Evolutionary conservation across 345 rosid species (phyloP).

Genomic region (Pistacia integerrima): DNA sequence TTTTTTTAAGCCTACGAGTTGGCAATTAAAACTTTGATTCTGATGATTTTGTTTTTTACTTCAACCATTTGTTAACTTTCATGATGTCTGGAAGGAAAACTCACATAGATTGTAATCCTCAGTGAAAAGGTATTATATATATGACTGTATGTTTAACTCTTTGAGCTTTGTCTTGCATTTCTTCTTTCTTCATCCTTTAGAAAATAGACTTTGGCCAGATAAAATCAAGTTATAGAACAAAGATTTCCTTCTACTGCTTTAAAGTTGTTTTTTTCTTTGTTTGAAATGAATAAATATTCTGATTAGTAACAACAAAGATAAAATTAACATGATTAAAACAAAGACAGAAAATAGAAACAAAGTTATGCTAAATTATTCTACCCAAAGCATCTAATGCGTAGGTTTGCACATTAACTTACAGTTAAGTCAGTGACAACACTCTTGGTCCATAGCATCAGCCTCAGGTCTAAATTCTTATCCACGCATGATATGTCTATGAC

Average conservation of each 20-base stretch:
- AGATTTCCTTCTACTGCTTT: too few species aligned
- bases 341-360: too few species aligned
- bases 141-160: neutral
- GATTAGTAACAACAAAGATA: too few species aligned
- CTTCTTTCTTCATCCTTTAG: neutral
- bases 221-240: neutral
- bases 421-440: conserved; percentile 5
- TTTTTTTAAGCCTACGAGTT: conserved; percentile 22
- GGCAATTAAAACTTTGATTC: neutral
- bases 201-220: neutral
- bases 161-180: neutral
- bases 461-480: neutral
- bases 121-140: neutral
- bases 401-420: conserved; percentile 19
- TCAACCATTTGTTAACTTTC: too few species aligned
- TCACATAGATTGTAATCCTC: neutral
- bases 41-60: conserved; percentile 23
- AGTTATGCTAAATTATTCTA: too few species aligned
- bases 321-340: too few species aligned
- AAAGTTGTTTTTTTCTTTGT: too few species aligned
- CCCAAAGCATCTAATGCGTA: too few species aligned
- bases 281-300: too few species aligned
- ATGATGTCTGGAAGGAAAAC: too few species aligned
- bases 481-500: neutral
- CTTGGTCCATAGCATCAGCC: neutral